These are phyloP conservation scores for Suillus lakei DNA, from an alignment of 768 basidiomycete genomes.

Conservation along the genomic window DNA sequence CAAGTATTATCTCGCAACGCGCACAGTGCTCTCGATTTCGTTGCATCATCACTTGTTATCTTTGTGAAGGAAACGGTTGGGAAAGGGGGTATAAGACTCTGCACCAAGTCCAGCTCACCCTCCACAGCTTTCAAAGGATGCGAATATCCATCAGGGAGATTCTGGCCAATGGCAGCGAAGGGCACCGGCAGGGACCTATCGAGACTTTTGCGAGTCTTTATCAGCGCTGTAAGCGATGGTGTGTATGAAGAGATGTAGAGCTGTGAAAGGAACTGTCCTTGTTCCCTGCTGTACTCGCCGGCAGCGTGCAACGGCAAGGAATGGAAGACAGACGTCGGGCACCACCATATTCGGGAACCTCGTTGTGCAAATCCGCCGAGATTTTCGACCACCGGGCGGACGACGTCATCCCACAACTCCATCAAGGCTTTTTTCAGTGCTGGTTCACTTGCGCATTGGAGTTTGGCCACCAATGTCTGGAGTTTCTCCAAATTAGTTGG, in stretches of 20 bases:
- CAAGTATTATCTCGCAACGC: constrained; percentile 10
- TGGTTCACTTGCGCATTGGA: too few relatives aligned
- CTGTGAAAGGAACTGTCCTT: neutral
- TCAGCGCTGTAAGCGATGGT: constrained; percentile 8
- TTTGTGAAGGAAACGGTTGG: neutral
- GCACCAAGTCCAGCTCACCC: neutral
- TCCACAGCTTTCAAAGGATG: neutral
- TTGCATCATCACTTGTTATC: neutral
- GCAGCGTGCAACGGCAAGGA: constrained; percentile 18
- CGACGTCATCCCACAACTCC: neutral
- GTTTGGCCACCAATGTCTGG: neutral
- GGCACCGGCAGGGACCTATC: neutral
- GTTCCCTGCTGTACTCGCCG: neutral
- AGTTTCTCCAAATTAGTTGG: neutral
- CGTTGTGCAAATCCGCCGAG: neutral
- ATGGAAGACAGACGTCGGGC: constrained; percentile 10
- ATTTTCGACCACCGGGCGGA: neutral
- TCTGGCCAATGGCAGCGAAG: constrained; percentile 13
- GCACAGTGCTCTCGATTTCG: neutral
- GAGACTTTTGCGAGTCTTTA: constrained; percentile 11
- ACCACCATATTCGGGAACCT: constrained; percentile 14
- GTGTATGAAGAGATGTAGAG: constrained; percentile 17
- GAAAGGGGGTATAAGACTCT: neutral
- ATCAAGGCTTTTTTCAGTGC: neutral
- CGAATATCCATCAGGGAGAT: neutral